Percentiles rank a stretch among this genome's conserved stretches.
Conservation (phyloP, 2,329 filamentous ascomycete species). For the Bipolaris oryzae region DNA sequence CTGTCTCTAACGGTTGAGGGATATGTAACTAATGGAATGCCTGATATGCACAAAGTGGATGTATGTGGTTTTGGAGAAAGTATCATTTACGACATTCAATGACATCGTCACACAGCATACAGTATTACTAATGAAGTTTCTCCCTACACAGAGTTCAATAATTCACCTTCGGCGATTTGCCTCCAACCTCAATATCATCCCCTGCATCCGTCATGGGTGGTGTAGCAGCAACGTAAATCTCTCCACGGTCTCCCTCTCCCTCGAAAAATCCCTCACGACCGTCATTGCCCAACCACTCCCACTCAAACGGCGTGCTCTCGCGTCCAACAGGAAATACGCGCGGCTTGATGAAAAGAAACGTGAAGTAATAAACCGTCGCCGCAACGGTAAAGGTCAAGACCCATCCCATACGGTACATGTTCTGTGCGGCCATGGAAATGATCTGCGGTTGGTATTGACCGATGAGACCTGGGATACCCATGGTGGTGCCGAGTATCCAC, state of each 20-base stretch:
- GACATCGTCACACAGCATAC: too few relatives aligned
- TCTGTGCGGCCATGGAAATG: conserved; percentile 38
- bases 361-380: conserved; percentile 35
- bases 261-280: conserved; percentile 39
- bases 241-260: conserved; percentile 30
- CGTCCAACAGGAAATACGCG: conserved; percentile 27
- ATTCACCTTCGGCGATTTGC: conserved; percentile 16
- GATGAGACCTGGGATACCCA: conserved; percentile 45
- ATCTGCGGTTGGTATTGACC: conserved; percentile 40
- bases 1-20: background rate
- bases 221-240: conserved; percentile 18
- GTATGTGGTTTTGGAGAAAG: background rate
- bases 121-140: background rate
- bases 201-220: conserved; percentile 21
- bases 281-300: conserved; percentile 35
- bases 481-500: conserved; percentile 38
- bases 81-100: too few relatives aligned
- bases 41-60: background rate
- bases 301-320: conserved; percentile 20
- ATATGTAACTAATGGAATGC: background rate
- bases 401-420: conserved; percentile 48
- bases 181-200: conserved; percentile 17
- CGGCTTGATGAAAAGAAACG: conserved; percentile 24
- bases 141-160: conserved; percentile 1
- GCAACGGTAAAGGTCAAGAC: conserved; percentile 41